Base-by-base conservation (phyloP, 129 eudicot genomes). In the Flaveria brownii region DNA sequence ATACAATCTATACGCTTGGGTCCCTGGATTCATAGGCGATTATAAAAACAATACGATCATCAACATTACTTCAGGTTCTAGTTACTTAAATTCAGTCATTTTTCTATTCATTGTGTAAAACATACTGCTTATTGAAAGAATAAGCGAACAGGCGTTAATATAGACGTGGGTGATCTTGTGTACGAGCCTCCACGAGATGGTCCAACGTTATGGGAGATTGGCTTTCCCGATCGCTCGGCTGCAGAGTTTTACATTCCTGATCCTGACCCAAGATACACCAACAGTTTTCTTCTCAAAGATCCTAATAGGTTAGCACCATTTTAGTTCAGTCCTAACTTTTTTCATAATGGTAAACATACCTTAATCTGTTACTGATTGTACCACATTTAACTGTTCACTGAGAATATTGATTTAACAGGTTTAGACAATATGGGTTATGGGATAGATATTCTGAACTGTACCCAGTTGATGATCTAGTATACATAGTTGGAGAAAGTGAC, bases 181-280 rank as follows among this genome's bases (percentile, higher is more conserved):
- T 94, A 84, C 60, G 82, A 81, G 80, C 90, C 96, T 55, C 97
- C 97, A 47, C 86, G 96, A 76, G 86, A 87, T 49, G 99, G 99
- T 22, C 93, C 90, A 0, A 94, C 96, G 1, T 25, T 94, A 67
- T 94, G 99, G 99, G 97, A 91, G 75, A 94, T 94, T 2, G 99
- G 99, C 20, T 50, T 75, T 9, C 97, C 99, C 1, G 91, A 91
- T 72, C 97, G 99, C 39, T 74, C 89, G 17, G 99, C 97, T 30
- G 93, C 91, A 26, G 99, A 94, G 54, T 94, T 87, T 77, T 91
- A 70, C 75, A 65, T 91, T 39, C 99, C 99, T 51, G 91, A 86
- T 77, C 92, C 96, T 54, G 33, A 85, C 61, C 93, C 91, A 0
- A 79, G 36, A 66, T 88, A 87, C 68, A 67, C 86, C 1, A 91